Evolutionary conservation across 192 early-diverging fungal species (phyloP), one percentile per base, ranked within the genome.

Genomic region (Thamnidium elegans): DNA sequence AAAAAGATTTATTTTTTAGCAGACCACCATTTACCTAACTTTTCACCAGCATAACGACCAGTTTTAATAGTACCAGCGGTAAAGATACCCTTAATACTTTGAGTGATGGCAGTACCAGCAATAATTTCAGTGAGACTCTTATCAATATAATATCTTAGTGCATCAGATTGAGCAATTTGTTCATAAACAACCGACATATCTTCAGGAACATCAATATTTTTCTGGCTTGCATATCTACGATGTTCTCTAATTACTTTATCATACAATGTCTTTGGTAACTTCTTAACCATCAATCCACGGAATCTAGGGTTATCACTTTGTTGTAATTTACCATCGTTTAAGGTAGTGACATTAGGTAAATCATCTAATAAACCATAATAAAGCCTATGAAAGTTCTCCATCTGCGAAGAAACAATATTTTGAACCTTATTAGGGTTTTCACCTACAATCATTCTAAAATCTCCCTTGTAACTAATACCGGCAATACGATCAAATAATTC

Each of bases 371-470:
- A 53, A 31, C 68, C 73, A 7, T 55, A 79, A 67, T 86, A 95
- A 62, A 79, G 71, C 55, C 72, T 75, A 63, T 76, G 70, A 54
- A 89, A 86, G 46, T 84, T 72, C 0, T 79, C 44, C 58, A 86
- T 65, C 60, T 96, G 97, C 3, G 80, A 86, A 43, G 79, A 78
- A 21, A 99, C 96, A 71, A 98, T 96, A 70, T 99, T 97, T 65
- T 87, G 73, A 21, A 99, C 87, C 74, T 99, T 99, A 71, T 90
- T 81, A 7, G 97, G 97, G 73, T 98, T 96, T 79, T 99, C 97
- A 43, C 92, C 89, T 31, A 97, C 64, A 36, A 68, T 70, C 93
- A 93, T 96, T 42, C 97, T 87, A 74, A 97, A 93, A 67, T 99
- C 97, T 45, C 97, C 96, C 45, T 67, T 42, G 69, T 94, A 99